Conservation (phyloP, 2,329 filamentous ascomycete species). For the Verticillium albo-atrum region DNA sequence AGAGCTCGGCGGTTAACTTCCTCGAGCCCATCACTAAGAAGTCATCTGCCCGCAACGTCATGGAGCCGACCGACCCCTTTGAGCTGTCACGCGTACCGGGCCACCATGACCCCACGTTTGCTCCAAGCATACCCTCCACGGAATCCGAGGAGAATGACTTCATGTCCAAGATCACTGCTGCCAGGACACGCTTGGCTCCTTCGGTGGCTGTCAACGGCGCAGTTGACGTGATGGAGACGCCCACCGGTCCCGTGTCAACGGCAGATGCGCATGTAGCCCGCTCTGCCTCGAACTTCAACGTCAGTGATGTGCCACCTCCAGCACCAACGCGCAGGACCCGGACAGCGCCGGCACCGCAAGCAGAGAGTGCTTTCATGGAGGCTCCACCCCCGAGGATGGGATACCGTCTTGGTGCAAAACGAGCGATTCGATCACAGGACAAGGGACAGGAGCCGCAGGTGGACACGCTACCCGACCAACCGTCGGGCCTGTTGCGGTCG, state of each 20-base stretch:
- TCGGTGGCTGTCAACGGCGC: slow-evolving; percentile 28
- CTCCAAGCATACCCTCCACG: slow-evolving; percentile 32
- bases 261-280: slow-evolving; percentile 31
- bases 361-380: slow-evolving; percentile 49
- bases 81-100: slow-evolving; percentile 36
- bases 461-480: slow-evolving; percentile 38
- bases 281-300: slow-evolving; percentile 14
- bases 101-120: slow-evolving; percentile 33
- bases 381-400: slow-evolving; percentile 58
- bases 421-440: slow-evolving; percentile 30
- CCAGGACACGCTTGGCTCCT: slow-evolving; percentile 40
- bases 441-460: slow-evolving; percentile 24
- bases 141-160: slow-evolving; percentile 49
- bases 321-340: slow-evolving; percentile 50
- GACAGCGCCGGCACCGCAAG: slow-evolving; percentile 35
- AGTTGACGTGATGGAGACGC: slow-evolving; percentile 61
- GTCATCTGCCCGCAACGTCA: slow-evolving; percentile 29
- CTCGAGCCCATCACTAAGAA: slow-evolving; percentile 38
- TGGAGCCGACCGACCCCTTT: slow-evolving; percentile 45
- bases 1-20: slow-evolving; percentile 25
- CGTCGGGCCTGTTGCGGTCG: slow-evolving; percentile 32
- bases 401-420: slow-evolving; percentile 46
- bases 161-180: slow-evolving; percentile 50
- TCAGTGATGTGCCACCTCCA: slow-evolving; percentile 40
- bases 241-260: slow-evolving; percentile 41